These are phyloP conservation scores for Trichophyton rubrum DNA, from an alignment of 2,329 filamentous ascomycete genomes.

Conservation along the genomic window DNA sequence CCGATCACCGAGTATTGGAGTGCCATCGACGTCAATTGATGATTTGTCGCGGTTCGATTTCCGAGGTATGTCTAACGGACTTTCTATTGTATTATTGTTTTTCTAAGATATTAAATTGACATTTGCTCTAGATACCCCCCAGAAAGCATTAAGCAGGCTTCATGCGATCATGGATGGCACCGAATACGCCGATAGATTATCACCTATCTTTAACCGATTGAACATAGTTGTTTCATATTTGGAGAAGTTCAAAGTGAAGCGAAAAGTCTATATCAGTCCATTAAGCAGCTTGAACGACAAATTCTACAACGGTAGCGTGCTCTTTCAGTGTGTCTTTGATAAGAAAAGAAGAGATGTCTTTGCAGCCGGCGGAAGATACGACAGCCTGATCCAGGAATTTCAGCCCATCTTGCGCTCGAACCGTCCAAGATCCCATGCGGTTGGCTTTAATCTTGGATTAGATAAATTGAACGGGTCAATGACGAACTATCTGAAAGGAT, in stretches of 20 bases:
- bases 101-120: slow-evolving; percentile 32
- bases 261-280: slow-evolving; percentile 72
- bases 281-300: slow-evolving; percentile 81
- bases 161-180: slow-evolving; percentile 43
- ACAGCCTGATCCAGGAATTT: slow-evolving; percentile 74
- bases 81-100: not conserved
- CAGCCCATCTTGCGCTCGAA: slow-evolving; percentile 54
- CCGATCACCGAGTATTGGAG: slow-evolving; percentile 64
- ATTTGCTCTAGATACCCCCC: slow-evolving; percentile 50
- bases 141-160: slow-evolving; percentile 57
- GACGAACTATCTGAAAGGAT: slow-evolving; percentile 38
- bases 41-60: slow-evolving; percentile 88
- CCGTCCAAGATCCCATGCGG: slow-evolving; percentile 60
- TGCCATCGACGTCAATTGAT: slow-evolving; percentile 80
- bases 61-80: slow-evolving; percentile 42
- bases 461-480: slow-evolving; percentile 61
- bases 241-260: slow-evolving; percentile 59
- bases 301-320: slow-evolving; percentile 72
- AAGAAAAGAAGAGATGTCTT: slow-evolving; percentile 71
- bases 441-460: slow-evolving; percentile 85
- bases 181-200: slow-evolving; percentile 39
- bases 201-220: slow-evolving; percentile 59
- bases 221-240: slow-evolving; percentile 65
- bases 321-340: slow-evolving; percentile 87
- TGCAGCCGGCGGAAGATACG: slow-evolving; percentile 87